Percentiles rank a stretch among this genome's conserved stretches.
Conservation (phyloP, 768 basidiomycete species). For the Collybia mongolica region DNA sequence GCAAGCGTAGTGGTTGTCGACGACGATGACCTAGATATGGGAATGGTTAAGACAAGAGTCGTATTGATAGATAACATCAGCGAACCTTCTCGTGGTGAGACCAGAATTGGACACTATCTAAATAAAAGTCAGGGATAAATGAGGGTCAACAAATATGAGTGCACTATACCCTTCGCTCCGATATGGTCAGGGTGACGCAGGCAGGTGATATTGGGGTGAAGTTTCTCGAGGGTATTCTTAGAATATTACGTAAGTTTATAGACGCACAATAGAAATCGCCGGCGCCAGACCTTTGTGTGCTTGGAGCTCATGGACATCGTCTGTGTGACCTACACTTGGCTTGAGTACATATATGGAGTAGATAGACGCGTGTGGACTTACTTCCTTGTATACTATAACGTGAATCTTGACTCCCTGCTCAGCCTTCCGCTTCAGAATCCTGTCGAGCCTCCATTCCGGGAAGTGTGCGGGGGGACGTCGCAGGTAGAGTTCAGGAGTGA, state of each 20-base stretch:
- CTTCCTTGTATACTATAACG: conserved; percentile 94
- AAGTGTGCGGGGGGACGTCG: conserved; percentile 86
- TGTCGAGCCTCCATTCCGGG: conserved; percentile 88
- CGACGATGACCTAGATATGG: conserved; percentile 64
- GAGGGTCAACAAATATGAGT: not conserved
- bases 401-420: conserved; percentile 90
- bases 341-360: not conserved
- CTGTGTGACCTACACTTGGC: conserved; percentile 62
- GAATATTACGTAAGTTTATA: not conserved
- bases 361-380: conserved; percentile 13
- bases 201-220: conserved; percentile 86
- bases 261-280: not conserved
- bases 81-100: conserved; percentile 84
- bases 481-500: conserved; percentile 92
- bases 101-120: conserved; percentile 84
- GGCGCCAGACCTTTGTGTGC: conserved; percentile 65
- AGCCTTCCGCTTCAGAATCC: conserved; percentile 83
- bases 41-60: not conserved
- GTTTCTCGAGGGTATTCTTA: conserved; percentile 70
- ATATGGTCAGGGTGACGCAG: conserved; percentile 93
- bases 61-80: not conserved
- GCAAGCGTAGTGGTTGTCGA: conserved; percentile 83
- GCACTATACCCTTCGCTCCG: conserved; percentile 61
- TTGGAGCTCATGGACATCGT: conserved; percentile 88
- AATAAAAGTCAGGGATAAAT: not conserved